A percentile compares a stretch with the other conserved stretches of the same genome.
These are phyloP conservation scores for Yamadazyma pseudoaaseri DNA, from an alignment of 1,139 yeast genomes.

Conservation along the genomic window DNA sequence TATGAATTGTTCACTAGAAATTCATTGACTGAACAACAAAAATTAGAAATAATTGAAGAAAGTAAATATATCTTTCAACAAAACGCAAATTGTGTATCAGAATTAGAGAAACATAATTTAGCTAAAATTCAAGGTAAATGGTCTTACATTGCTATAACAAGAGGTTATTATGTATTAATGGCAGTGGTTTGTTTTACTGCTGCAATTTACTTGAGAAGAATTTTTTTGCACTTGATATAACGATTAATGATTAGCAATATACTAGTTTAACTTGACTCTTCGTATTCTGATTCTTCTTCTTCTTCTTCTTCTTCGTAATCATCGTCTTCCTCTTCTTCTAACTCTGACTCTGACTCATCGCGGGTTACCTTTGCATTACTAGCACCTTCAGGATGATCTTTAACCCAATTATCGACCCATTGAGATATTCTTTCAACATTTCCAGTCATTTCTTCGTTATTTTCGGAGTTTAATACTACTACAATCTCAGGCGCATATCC, in stretches of 20 bases:
- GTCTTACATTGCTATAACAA: conserved; percentile 53
- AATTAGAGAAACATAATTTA: conserved; percentile 65
- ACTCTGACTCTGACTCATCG: conserved; percentile 9
- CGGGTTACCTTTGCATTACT: conserved; percentile 1
- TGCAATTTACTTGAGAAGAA: conserved; percentile 27
- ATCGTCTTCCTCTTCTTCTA: conserved; percentile 6
- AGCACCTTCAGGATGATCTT: conserved; percentile 40
- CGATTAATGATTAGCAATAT: too few relatives aligned
- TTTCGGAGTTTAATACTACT: conserved; percentile 72
- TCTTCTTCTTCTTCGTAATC: conserved; percentile 5
- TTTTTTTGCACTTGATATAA: conserved; percentile 15
- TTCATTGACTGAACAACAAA: conserved; percentile 64
- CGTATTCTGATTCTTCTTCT: conserved; percentile 3
- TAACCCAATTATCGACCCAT: conserved; percentile 77
- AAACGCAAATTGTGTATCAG: conserved; percentile 59
- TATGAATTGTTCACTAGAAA: conserved; percentile 76
- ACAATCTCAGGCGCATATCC: conserved; percentile 78
- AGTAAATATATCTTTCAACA: conserved; percentile 64
- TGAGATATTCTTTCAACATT: conserved; percentile 72
- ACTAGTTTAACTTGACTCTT: too few relatives aligned
- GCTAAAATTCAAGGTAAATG: conserved; percentile 54
- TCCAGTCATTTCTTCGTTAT: conserved; percentile 71
- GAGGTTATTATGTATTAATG: conserved; percentile 43
- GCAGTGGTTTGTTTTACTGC: conserved; percentile 21
- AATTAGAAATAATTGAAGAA: conserved; percentile 67